These are phyloP conservation scores for Coemansia sp. DNA, from an alignment of 192 early-diverging fungal species.

Conservation along the genomic window DNA sequence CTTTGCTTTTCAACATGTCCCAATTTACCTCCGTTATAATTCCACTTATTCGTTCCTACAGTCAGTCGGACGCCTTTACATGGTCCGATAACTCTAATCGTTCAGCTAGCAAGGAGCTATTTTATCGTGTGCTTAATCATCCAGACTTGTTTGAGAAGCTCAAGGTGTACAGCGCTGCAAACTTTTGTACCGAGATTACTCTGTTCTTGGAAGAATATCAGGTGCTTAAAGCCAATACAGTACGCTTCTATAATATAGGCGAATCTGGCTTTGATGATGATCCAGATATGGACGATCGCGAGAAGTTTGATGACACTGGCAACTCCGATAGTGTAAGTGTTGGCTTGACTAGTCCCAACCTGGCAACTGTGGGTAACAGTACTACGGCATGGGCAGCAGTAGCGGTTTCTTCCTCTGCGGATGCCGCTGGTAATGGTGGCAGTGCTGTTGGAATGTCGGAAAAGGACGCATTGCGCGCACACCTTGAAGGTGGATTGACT, in stretches of 20 bases:
- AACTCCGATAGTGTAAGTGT: slow-evolving; percentile 3
- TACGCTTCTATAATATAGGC: slow-evolving; percentile 56
- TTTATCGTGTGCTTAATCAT: slow-evolving; percentile 54
- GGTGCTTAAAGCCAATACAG: slow-evolving; percentile 54
- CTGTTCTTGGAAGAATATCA: slow-evolving; percentile 58
- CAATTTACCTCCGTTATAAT: slow-evolving; percentile 52
- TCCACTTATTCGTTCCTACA: slow-evolving; percentile 49
- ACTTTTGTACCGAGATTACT: slow-evolving; percentile 55
- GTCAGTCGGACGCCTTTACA: slow-evolving; percentile 46
- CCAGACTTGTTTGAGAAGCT: slow-evolving; percentile 52
- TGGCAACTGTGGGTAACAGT: slow-evolving; percentile 16
- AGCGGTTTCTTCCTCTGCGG: not conserved
- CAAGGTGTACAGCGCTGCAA: slow-evolving; percentile 50
- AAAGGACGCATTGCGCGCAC: slow-evolving; percentile 42
- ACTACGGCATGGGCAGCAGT: slow-evolving; percentile 18
- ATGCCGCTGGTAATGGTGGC: not conserved
- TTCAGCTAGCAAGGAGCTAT: slow-evolving; percentile 43
- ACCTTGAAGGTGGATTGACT: slow-evolving; percentile 23
- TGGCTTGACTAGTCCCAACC: slow-evolving; percentile 21
- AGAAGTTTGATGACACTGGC: slow-evolving; percentile 6
- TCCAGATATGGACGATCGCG: slow-evolving; percentile 16
- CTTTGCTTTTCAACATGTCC: slow-evolving; percentile 53
- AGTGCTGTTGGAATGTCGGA: slow-evolving; percentile 9
- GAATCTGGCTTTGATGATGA: slow-evolving; percentile 51
- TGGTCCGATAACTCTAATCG: slow-evolving; percentile 42